Conservation (phyloP, 192 early-diverging fungal species). For the Cladochytrium replicatum region DNA sequence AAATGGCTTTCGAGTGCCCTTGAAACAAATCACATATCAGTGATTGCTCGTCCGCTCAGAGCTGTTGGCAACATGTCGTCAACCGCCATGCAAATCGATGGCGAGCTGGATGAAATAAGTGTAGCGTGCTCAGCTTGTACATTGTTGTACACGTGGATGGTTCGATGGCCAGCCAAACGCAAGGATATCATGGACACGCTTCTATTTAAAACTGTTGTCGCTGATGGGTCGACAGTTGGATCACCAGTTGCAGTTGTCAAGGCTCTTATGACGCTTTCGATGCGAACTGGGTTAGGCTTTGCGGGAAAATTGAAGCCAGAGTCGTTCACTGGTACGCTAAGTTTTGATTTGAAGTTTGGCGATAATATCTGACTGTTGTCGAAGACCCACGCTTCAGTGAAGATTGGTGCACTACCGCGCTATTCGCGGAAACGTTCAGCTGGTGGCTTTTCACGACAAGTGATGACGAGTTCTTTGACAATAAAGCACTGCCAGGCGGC, state of each 20-base stretch:
- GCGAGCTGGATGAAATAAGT: too few species aligned
- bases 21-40: slow-evolving; percentile 24
- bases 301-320: not conserved
- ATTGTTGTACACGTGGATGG: slow-evolving; percentile 47
- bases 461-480: slow-evolving; percentile 77
- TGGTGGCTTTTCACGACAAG: slow-evolving; percentile 65
- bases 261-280: slow-evolving; percentile 18
- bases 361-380: slow-evolving; percentile 9
- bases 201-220: slow-evolving; percentile 28
- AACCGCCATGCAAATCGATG: too few species aligned
- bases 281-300: slow-evolving; percentile 16
- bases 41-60: slow-evolving; percentile 18
- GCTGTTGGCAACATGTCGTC: too few species aligned
- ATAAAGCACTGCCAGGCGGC: too few species aligned
- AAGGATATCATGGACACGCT: slow-evolving; percentile 39
- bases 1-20: slow-evolving; percentile 31
- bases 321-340: not conserved
- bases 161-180: slow-evolving; percentile 46
- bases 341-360: not conserved
- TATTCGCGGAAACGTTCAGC: slow-evolving; percentile 66
- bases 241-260: slow-evolving; percentile 8
- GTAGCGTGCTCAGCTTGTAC: too few species aligned
- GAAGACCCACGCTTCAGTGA: slow-evolving; percentile 24
- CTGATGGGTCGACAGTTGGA: slow-evolving; percentile 14
- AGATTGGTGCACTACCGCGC: slow-evolving; percentile 51